These are phyloP conservation scores for Dianthus caryophyllus DNA, from an alignment of 148 eudicot genomes.

Conservation along the genomic window DNA sequence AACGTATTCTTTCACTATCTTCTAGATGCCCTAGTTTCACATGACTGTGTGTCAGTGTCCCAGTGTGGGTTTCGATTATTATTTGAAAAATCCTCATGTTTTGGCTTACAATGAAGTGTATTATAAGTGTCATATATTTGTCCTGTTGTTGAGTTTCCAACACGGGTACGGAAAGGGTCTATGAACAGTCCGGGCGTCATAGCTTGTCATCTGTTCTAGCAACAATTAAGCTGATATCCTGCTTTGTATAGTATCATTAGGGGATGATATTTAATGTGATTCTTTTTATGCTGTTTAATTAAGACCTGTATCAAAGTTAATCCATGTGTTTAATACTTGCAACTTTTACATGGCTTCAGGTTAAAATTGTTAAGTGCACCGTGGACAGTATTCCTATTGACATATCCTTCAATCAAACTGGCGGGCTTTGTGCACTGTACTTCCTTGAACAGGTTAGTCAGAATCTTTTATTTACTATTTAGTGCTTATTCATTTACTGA, in stretches of 20 bases:
- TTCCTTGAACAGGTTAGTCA: slow-evolving; percentile 44
- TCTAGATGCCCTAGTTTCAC: background rate
- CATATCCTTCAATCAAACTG: slow-evolving; percentile 51
- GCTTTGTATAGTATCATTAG: background rate
- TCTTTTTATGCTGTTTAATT: slow-evolving; percentile 1
- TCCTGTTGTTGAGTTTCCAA: no score
- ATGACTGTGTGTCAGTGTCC: no score
- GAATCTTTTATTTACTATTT: slow-evolving; percentile 1
- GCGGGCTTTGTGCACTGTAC: slow-evolving; percentile 38
- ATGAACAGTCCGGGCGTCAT: no score
- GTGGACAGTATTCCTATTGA: slow-evolving; percentile 42
- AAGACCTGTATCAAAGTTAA: background rate
- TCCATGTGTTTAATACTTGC: background rate
- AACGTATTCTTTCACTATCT: background rate
- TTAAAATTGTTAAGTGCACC: slow-evolving; percentile 42
- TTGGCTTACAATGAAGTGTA: no score
- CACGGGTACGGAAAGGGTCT: no score
- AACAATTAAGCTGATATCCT: background rate
- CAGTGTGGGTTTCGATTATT: no score
- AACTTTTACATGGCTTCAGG: slow-evolving; percentile 29
- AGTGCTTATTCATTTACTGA: background rate
- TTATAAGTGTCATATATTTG: no score
- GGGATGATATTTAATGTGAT: background rate
- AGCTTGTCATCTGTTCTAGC: background rate
- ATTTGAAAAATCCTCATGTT: no score